Conservation (phyloP, 768 basidiomycete genomes). For the Amanita pallidorosea region DNA sequence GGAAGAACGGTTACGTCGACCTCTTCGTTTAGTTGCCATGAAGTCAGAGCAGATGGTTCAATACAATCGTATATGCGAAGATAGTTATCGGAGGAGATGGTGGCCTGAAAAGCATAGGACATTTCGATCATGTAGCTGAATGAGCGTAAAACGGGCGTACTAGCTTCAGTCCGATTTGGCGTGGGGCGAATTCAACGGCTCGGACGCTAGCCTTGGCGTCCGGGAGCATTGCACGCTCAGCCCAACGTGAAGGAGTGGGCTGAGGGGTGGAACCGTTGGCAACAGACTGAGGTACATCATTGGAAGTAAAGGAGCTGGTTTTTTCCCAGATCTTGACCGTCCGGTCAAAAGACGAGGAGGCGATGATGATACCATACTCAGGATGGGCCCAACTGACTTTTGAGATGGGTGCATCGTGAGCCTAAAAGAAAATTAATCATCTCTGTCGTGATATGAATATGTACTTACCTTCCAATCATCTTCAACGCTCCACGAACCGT, state of each 20-base stretch:
- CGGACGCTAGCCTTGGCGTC: constrained; percentile 86
- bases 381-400: constrained; percentile 88
- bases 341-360: constrained; percentile 83
- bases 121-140: background rate
- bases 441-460: background rate
- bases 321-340: constrained; percentile 93
- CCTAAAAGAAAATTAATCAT: constrained; percentile 31
- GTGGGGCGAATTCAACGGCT: constrained; percentile 78
- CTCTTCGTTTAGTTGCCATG: constrained; percentile 69
- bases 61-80: constrained; percentile 88
- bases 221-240: constrained; percentile 59
- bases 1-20: constrained; percentile 60
- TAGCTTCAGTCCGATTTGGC: constrained; percentile 80
- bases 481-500: constrained; percentile 66
- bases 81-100: constrained; percentile 79
- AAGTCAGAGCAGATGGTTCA: constrained; percentile 61
- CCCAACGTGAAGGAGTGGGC: constrained; percentile 44
- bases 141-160: constrained; percentile 28
- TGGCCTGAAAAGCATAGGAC: constrained; percentile 42
- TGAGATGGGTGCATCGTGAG: constrained; percentile 88
- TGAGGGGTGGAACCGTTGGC: constrained; percentile 18
- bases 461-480: constrained; percentile 82
- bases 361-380: constrained; percentile 80
- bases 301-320: constrained; percentile 19
- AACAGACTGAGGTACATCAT: constrained; percentile 16